Conservation (phyloP, 2,329 filamentous ascomycete species). For the Xylariales sp. region DNA sequence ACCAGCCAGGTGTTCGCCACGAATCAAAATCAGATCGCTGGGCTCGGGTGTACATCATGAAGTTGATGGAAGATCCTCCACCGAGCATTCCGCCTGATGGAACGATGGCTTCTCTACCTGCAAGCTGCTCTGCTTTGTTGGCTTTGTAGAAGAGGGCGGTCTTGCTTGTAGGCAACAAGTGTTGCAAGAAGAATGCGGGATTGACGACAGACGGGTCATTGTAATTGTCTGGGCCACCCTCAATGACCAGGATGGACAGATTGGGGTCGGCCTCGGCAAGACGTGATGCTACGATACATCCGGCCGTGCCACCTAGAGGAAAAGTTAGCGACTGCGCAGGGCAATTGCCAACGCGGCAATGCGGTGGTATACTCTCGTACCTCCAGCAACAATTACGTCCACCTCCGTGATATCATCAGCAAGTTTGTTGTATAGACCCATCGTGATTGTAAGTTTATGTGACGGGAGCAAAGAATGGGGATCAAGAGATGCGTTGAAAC, state of each 20-base stretch:
- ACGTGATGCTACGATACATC: constrained; percentile 44
- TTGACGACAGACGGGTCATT: constrained; percentile 42
- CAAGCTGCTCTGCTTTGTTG: constrained; percentile 37
- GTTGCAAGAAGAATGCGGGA: constrained; percentile 43
- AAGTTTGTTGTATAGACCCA: background rate
- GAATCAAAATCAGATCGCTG: constrained; percentile 16
- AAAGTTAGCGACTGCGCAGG: too few relatives aligned
- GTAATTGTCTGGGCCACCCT: constrained; percentile 49
- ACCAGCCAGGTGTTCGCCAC: constrained; percentile 11
- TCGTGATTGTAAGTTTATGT: background rate
- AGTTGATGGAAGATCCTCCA: constrained; percentile 43
- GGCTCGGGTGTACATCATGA: constrained; percentile 30
- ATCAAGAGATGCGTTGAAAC: too few relatives aligned
- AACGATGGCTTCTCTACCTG: constrained; percentile 33
- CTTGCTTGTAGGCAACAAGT: constrained; percentile 42
- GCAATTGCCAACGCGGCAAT: too few relatives aligned
- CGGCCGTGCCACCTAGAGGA: constrained; percentile 34
- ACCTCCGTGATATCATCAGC: background rate
- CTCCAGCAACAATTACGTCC: constrained; percentile 13
- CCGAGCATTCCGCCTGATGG: constrained; percentile 17
- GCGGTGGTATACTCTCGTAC: too few relatives aligned
- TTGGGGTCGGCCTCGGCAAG: constrained; percentile 39
- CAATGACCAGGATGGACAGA: constrained; percentile 47
- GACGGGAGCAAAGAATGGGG: too few relatives aligned
- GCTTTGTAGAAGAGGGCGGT: constrained; percentile 40